A percentile compares a stretch with the other conserved stretches of the same genome.
These are phyloP conservation scores for Poterioochromonas sp. DNA, from an alignment of 352 stramenopile genomes.

Conservation along the genomic window DNA sequence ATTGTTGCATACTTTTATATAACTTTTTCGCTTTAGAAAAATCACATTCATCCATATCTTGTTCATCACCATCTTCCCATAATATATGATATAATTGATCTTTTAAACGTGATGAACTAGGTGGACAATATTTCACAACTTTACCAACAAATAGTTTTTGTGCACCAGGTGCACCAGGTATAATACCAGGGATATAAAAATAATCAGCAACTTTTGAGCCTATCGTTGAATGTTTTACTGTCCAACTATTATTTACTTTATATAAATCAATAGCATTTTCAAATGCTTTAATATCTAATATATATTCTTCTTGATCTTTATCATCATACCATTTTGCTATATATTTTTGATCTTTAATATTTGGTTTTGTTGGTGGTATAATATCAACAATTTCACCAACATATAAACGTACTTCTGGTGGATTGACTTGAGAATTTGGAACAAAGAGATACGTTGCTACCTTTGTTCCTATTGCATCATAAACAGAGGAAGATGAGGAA, in stretches of 20 bases:
- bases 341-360: not conserved
- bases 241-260: not conserved
- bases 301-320: too few relatives aligned
- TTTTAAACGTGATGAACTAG: not conserved
- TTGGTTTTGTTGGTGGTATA: not conserved
- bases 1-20: too few relatives aligned
- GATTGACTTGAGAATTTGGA: too few relatives aligned
- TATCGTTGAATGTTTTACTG: not conserved
- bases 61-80: not conserved
- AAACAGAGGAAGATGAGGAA: too few relatives aligned
- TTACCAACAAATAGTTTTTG: not conserved
- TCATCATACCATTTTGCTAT: too few relatives aligned
- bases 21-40: not conserved
- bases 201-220: not conserved
- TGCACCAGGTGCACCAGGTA: too few relatives aligned
- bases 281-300: too few relatives aligned
- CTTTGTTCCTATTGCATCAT: too few relatives aligned
- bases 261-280: too few relatives aligned
- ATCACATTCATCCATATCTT: not conserved
- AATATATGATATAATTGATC: not conserved
- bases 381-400: not conserved
- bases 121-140: not conserved
- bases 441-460: too few relatives aligned
- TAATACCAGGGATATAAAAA: not conserved
- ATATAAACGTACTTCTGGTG: not conserved